Conservation (phyloP, 441 rosid species). For the Arabidopsis hybrid region DNA sequence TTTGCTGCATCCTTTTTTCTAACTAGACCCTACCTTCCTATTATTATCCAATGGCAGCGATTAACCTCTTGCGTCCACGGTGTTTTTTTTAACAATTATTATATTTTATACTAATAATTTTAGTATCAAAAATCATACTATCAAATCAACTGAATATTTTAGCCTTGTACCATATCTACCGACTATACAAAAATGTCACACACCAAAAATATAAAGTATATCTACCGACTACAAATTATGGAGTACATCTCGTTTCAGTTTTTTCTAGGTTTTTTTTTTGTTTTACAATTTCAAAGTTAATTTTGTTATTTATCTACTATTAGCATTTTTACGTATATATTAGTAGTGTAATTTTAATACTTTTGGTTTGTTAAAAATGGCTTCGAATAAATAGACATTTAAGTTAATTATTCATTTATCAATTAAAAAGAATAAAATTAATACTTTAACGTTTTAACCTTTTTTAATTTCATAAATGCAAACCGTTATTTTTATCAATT, state of each 20-base stretch:
- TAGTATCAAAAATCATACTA: conserved; percentile 3
- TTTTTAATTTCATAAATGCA: not conserved
- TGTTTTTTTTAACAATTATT: conserved; percentile 2
- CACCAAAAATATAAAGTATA: not conserved
- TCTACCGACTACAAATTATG: not conserved
- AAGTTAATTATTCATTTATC: not conserved
- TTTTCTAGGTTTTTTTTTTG: too few relatives aligned
- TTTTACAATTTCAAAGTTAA: too few relatives aligned
- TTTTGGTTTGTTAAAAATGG: not conserved
- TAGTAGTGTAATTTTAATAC: not conserved
- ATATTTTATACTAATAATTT: not conserved
- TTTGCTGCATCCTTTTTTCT: conserved; percentile 13
- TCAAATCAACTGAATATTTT: conserved; percentile 26
- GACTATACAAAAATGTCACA: not conserved
- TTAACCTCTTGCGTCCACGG: conserved; percentile 40
- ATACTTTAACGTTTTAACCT: not conserved
- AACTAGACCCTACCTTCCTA: conserved; percentile 21
- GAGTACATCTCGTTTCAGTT: not conserved
- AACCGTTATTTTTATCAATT: not conserved
- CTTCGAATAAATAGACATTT: not conserved
- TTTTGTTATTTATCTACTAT: not conserved
- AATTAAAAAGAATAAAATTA: not conserved
- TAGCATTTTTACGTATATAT: not conserved
- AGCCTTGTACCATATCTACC: conserved; percentile 31
- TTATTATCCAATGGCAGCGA: conserved; percentile 39